A percentile compares a stretch with the other conserved stretches of the same genome.
These are phyloP conservation scores for Cladophialophora chaetospira DNA, from an alignment of 2,329 filamentous ascomycete genomes.

Conservation along the genomic window DNA sequence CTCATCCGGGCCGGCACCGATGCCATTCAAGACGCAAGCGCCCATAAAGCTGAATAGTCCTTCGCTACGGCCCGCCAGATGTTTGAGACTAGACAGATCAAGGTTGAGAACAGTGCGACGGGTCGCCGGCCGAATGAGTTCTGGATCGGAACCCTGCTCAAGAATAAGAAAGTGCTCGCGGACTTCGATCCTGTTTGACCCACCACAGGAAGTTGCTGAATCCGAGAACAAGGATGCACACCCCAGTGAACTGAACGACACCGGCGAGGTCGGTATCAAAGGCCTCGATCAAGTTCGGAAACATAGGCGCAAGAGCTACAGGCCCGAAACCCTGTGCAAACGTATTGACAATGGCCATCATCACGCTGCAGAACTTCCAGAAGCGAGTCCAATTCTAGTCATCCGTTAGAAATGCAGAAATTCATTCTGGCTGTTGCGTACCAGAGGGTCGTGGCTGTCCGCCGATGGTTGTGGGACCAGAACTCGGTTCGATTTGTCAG, in stretches of 20 bases:
- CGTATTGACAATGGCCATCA: slow-evolving; percentile 11
- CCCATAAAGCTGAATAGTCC: slow-evolving; percentile 65
- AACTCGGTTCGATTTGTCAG: slow-evolving; percentile 38
- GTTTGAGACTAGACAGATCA: slow-evolving; percentile 54
- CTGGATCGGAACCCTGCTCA: slow-evolving; percentile 3
- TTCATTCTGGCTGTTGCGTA: slow-evolving; percentile 13
- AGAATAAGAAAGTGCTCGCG: background rate
- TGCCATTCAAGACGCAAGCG: slow-evolving; percentile 61
- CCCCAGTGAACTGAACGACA: slow-evolving; percentile 41
- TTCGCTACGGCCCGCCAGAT: slow-evolving; percentile 61
- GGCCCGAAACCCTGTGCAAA: slow-evolving; percentile 8
- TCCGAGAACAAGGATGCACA: slow-evolving; percentile 51
- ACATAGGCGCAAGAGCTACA: slow-evolving; percentile 2
- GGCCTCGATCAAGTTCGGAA: slow-evolving; percentile 6
- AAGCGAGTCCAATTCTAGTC: slow-evolving; percentile 49
- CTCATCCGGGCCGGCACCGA: slow-evolving; percentile 51
- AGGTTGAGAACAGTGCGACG: slow-evolving; percentile 54
- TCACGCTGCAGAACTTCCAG: slow-evolving; percentile 53
- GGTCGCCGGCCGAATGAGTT: slow-evolving; percentile 55
- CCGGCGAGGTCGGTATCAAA: slow-evolving; percentile 4
- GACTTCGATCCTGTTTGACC: slow-evolving; percentile 8
- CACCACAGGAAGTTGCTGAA: slow-evolving; percentile 59
- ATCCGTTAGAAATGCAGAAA: background rate
- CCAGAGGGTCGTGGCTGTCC: slow-evolving; percentile 44
- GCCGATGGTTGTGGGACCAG: slow-evolving; percentile 47